These are phyloP conservation scores for Phoenix roebelenii DNA, from an alignment of 176 grass and related monocot genomes.

Conservation along the genomic window DNA sequence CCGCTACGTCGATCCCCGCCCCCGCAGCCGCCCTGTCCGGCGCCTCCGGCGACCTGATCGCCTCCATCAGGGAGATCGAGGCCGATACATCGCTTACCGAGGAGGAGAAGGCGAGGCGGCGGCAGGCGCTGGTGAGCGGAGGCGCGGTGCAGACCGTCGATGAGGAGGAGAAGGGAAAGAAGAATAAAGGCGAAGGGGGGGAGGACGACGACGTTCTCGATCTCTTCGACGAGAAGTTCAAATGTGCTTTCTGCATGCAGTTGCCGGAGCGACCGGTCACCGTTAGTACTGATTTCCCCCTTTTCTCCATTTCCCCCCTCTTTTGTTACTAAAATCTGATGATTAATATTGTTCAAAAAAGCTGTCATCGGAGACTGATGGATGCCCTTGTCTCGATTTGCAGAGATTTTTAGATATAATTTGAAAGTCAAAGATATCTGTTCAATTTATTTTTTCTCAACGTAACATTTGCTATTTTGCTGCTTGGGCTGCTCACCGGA, in stretches of 20 bases:
- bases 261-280: slow-evolving; percentile 88
- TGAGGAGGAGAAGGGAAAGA: background rate
- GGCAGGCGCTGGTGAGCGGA: slow-evolving; percentile 60
- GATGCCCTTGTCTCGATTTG: too few species aligned
- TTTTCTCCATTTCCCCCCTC: background rate
- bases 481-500: too few species aligned
- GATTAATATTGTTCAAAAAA: too few species aligned
- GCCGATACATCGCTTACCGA: slow-evolving; percentile 45
- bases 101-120: slow-evolving; percentile 52
- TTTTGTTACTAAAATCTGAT: background rate
- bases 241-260: slow-evolving; percentile 82
- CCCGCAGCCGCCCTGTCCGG: background rate
- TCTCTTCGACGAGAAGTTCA: slow-evolving; percentile 48
- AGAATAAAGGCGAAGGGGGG: background rate
- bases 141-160: background rate
- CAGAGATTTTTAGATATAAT: too few species aligned
- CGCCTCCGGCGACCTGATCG: slow-evolving; percentile 29
- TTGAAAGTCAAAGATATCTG: too few species aligned
- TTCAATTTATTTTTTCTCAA: too few species aligned
- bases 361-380: too few species aligned
- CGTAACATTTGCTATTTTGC: too few species aligned
- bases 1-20: background rate
- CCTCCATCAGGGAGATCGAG: slow-evolving; percentile 66
- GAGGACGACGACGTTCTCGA: slow-evolving; percentile 25
- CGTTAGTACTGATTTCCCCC: slow-evolving; percentile 22